Percentiles rank a stretch among this genome's conserved stretches.
phyloP scores from a whole-genome alignment of 192 early-diverging fungal species.

The Kickxella alabastrina region DNA sequence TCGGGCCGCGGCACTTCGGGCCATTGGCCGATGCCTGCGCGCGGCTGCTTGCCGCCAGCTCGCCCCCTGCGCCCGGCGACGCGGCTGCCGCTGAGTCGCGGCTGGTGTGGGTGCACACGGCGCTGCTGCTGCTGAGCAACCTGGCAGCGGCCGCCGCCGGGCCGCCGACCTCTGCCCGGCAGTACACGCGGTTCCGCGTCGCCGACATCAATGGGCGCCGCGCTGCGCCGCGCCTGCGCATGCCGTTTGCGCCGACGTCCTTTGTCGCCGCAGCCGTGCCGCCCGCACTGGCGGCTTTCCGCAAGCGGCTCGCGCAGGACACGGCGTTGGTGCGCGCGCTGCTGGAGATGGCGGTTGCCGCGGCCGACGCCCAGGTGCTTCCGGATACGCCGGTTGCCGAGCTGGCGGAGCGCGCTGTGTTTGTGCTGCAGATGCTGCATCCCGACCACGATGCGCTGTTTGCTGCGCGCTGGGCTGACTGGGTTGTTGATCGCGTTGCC shows the following conservation, averaged over 20 bases:
- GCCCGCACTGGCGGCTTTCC: slow-evolving; percentile 21
- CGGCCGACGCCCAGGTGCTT: slow-evolving; percentile 5
- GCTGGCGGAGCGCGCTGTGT: slow-evolving; percentile 45
- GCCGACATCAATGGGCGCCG: background rate
- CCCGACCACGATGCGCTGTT: slow-evolving; percentile 40
- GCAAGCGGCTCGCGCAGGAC: slow-evolving; percentile 15
- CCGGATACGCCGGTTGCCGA: slow-evolving; percentile 36
- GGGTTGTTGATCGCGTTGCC: slow-evolving; percentile 37
- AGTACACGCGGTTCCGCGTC: slow-evolving; percentile 32
- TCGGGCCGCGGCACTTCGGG: slow-evolving; percentile 4
- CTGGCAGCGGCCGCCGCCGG: slow-evolving; percentile 29
- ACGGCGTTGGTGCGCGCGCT: slow-evolving; percentile 30
- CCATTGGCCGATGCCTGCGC: slow-evolving; percentile 29
- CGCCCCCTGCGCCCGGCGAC: slow-evolving; percentile 19
- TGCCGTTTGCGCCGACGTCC: slow-evolving; percentile 35
- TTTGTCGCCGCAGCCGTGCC: slow-evolving; percentile 24
- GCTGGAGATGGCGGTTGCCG: slow-evolving; percentile 28
- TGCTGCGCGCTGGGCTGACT: slow-evolving; percentile 29
- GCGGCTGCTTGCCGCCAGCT: slow-evolving; percentile 28
- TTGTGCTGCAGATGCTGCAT: slow-evolving; percentile 43
- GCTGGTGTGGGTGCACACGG: slow-evolving; percentile 44
- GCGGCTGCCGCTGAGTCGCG: slow-evolving; percentile 22
- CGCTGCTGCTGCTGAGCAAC: slow-evolving; percentile 43
- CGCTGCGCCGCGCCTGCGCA: slow-evolving; percentile 11
- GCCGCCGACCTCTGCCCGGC: slow-evolving; percentile 21